These are phyloP conservation scores for Phytophthora quininea DNA, from an alignment of 352 stramenopile genomes.

Conservation along the genomic window DNA sequence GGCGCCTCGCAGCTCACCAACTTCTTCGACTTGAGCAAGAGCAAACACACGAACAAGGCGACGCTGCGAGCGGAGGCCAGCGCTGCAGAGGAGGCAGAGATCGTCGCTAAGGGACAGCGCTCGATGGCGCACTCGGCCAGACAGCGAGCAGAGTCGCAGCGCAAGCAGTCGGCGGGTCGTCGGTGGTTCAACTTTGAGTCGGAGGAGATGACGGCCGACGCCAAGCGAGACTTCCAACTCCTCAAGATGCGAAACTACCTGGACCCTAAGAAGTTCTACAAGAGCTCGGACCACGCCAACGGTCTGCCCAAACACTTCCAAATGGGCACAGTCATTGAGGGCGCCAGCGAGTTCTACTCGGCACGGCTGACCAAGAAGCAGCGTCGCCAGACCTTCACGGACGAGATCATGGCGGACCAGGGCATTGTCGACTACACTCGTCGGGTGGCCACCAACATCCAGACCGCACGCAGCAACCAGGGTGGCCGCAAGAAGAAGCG, in stretches of 20 bases:
- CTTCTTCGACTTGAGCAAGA: constrained; percentile 40
- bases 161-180: constrained; percentile 61
- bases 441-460: constrained; percentile 81
- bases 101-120: constrained; percentile 47
- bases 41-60: constrained; percentile 20
- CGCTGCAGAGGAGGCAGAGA: constrained; percentile 50
- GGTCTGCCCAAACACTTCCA: constrained; percentile 91
- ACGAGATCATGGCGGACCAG: constrained; percentile 95
- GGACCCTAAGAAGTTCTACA: constrained; percentile 98
- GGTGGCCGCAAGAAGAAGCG: constrained; percentile 56
- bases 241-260: constrained; percentile 95
- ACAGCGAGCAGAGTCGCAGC: constrained; percentile 57
- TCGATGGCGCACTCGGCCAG: constrained; percentile 47
- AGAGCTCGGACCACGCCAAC: constrained; percentile 88
- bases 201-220: constrained; percentile 87
- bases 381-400: constrained; percentile 91
- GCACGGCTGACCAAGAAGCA: constrained; percentile 93
- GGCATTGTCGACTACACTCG: constrained; percentile 86
- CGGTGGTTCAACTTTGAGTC: constrained; percentile 94
- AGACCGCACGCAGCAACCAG: constrained; percentile 49
- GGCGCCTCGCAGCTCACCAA: constrained; percentile 53
- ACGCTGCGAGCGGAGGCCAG: constrained; percentile 50
- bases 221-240: constrained; percentile 90
- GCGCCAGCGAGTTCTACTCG: constrained; percentile 89
- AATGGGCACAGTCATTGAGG: constrained; percentile 93